These are phyloP conservation scores for Amanita thiersii DNA, from an alignment of 768 basidiomycete species.

Conservation along the genomic window DNA sequence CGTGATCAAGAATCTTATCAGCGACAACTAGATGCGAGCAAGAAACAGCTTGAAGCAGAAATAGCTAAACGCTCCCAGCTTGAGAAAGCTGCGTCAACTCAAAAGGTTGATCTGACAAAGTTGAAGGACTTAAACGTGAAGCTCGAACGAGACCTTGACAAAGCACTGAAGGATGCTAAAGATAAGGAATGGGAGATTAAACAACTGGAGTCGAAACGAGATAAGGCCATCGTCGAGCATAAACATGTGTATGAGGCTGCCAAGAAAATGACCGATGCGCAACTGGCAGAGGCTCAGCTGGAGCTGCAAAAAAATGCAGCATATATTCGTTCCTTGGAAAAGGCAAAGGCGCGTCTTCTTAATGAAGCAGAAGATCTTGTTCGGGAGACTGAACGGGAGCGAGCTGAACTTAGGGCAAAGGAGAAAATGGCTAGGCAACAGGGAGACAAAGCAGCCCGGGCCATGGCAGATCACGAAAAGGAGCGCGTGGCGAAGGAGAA, in stretches of 20 bases:
- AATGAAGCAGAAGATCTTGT: slow-evolving; percentile 79
- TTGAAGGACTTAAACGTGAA: slow-evolving; percentile 64
- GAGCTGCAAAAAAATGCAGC: slow-evolving; percentile 68
- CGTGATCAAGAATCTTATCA: slow-evolving; percentile 70
- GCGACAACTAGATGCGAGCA: slow-evolving; percentile 61
- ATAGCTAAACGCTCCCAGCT: slow-evolving; percentile 63
- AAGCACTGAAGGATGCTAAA: slow-evolving; percentile 73
- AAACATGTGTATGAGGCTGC: slow-evolving; percentile 95
- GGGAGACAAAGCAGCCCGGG: slow-evolving; percentile 52
- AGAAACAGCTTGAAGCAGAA: slow-evolving; percentile 72
- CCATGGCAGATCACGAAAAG: slow-evolving; percentile 52
- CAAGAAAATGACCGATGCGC: slow-evolving; percentile 88
- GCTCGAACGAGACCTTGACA: slow-evolving; percentile 74
- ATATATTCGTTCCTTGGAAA: slow-evolving; percentile 83
- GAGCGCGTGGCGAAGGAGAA: slow-evolving; percentile 60
- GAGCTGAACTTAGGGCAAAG: slow-evolving; percentile 53
- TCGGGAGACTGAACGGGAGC: slow-evolving; percentile 66
- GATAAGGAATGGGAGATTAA: slow-evolving; percentile 80
- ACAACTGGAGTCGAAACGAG: slow-evolving; percentile 78
- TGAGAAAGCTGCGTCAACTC: slow-evolving; percentile 52
- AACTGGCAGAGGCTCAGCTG: slow-evolving; percentile 71
- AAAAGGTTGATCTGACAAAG: slow-evolving; percentile 62
- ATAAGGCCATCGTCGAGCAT: slow-evolving; percentile 98
- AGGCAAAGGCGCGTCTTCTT: slow-evolving; percentile 63
- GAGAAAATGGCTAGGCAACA: slow-evolving; percentile 59